phyloP scores from a whole-genome alignment of 768 basidiomycete species.

The Hygrophoropsis aurantiaca region DNA sequence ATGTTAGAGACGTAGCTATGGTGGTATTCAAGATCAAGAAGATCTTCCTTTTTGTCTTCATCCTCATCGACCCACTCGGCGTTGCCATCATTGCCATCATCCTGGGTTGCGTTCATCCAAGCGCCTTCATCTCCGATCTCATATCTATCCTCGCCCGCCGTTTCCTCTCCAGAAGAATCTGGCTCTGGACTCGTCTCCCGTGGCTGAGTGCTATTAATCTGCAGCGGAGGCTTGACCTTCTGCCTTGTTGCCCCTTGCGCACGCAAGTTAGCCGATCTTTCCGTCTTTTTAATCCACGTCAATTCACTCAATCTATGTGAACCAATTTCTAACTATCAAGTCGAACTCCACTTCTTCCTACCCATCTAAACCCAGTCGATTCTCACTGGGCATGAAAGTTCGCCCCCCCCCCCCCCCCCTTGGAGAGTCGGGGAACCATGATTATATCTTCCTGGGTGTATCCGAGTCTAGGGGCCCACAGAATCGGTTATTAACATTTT shows the following conservation, averaged over 20 bases:
- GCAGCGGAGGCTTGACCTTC: conserved; percentile 64
- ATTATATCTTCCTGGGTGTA: too few relatives aligned
- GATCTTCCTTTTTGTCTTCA: conserved; percentile 66
- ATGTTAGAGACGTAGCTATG: conserved; percentile 64
- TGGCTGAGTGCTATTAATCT: conserved; percentile 82
- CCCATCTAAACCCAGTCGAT: too few relatives aligned
- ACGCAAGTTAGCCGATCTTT: conserved; percentile 37
- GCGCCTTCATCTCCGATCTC: conserved; percentile 41
- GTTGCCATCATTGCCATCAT: conserved; percentile 47
- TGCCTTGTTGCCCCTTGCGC: conserved; percentile 17
- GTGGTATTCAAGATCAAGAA: conserved; percentile 76
- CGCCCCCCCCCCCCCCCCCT: too few relatives aligned
- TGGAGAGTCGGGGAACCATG: too few relatives aligned
- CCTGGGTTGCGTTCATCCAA: conserved; percentile 27
- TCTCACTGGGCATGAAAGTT: too few relatives aligned
- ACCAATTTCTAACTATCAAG: too few relatives aligned
- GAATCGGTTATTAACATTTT: too few relatives aligned
- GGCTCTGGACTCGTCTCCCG: conserved; percentile 79
- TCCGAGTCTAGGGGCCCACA: too few relatives aligned
- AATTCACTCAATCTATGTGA: too few relatives aligned
- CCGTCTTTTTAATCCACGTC: conserved; percentile 47
- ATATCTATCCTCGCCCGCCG: conserved; percentile 61
- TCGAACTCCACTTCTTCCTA: too few relatives aligned
- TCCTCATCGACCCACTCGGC: conserved; percentile 75
- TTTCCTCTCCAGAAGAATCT: conserved; percentile 76